phyloP scores from a whole-genome alignment of 306 rosid genomes.

The Lupinus albus region DNA sequence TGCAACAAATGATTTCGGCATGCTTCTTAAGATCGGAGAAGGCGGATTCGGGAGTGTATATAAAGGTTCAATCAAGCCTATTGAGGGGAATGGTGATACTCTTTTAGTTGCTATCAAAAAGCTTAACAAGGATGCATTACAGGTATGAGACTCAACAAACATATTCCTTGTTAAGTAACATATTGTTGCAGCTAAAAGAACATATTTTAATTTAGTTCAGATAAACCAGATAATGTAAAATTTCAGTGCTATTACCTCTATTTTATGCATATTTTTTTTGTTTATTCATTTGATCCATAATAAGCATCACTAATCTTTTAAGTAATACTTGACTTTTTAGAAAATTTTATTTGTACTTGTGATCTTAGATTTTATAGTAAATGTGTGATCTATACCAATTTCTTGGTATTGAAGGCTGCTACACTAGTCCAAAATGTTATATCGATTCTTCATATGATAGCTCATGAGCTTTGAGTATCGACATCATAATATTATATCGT shows the following conservation, averaged over 20 bases:
- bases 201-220: neutral
- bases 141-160: conserved; percentile 46
- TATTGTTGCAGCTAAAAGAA: neutral
- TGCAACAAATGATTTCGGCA: conserved; percentile 53
- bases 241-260: neutral
- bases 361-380: too few species aligned
- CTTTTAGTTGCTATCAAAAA: conserved; percentile 60
- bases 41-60: conserved; percentile 75
- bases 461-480: too few species aligned
- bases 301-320: conserved; percentile 9
- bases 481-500: too few species aligned
- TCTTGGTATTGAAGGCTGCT: too few species aligned
- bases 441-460: too few species aligned
- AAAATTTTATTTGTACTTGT: too few species aligned
- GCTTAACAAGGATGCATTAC: conserved; percentile 60
- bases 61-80: conserved; percentile 60
- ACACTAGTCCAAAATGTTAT: too few species aligned
- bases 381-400: too few species aligned
- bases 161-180: neutral
- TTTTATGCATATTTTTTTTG: neutral
- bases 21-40: conserved; percentile 65
- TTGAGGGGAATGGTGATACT: conserved; percentile 48
- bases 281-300: neutral
- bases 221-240: neutral
- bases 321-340: neutral